phyloP scores from a whole-genome alignment of 805 yeast genomes.

The Ogataea pignaliae region DNA sequence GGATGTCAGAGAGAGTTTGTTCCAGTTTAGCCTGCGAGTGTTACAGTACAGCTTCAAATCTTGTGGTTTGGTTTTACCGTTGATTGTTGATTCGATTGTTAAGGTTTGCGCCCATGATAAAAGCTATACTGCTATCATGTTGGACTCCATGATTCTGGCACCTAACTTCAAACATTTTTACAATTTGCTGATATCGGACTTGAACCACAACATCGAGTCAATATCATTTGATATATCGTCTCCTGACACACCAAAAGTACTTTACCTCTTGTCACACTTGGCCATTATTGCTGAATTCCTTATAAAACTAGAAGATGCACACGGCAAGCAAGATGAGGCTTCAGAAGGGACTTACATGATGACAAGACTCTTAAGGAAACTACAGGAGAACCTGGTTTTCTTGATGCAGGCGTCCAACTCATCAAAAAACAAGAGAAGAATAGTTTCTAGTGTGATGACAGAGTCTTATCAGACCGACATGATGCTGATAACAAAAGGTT shows the following conservation, averaged over 20 bases:
- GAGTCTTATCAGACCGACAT: constrained; percentile 19
- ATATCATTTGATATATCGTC: constrained; percentile 20
- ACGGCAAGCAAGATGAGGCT: too few species aligned
- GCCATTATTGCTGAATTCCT: constrained; percentile 8
- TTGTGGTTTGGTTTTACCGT: constrained; percentile 33
- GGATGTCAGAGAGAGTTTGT: constrained; percentile 32
- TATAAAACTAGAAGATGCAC: constrained; percentile 2
- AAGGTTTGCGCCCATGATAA: constrained; percentile 15
- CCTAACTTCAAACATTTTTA: constrained; percentile 11
- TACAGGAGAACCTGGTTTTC: constrained; percentile 14
- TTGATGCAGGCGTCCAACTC: constrained; percentile 4
- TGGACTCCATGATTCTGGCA: constrained; percentile 12
- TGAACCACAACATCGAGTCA: constrained; percentile 13
- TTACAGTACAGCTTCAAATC: constrained; percentile 31
- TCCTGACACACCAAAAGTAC: constrained; percentile 23
- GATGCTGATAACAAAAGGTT: constrained; percentile 17
- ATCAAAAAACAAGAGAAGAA: too few species aligned
- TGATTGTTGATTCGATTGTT: constrained; percentile 29
- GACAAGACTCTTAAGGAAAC: constrained; percentile 1
- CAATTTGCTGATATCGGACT: constrained; percentile 1
- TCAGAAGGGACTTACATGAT: constrained; percentile 2
- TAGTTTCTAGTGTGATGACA: too few species aligned
- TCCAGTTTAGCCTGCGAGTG: constrained; percentile 28
- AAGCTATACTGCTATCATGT: constrained; percentile 3
- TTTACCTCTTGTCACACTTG: constrained; percentile 8